phyloP scores from a whole-genome alignment of 1,284 basidiomycete genomes.

The Inonotus hispidus region DNA sequence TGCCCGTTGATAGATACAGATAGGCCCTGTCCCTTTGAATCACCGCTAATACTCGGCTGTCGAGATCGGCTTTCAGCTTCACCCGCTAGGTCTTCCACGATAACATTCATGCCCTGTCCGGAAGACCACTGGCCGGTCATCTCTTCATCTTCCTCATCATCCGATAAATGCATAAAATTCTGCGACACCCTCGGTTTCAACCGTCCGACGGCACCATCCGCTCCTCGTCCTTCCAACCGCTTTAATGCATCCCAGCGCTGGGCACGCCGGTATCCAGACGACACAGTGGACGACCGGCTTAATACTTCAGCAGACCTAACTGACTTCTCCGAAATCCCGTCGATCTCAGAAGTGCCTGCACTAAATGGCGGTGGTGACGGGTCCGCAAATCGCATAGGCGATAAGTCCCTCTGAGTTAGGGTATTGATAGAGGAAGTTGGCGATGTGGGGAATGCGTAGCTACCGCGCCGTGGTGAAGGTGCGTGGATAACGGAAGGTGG shows the following conservation, averaged over 20 bases:
- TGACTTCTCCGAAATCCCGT: slow-evolving; percentile 3
- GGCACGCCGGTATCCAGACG: slow-evolving; percentile 24
- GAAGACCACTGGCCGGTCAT: slow-evolving; percentile 19
- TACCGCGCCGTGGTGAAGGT: not conserved
- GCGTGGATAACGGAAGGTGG: not conserved
- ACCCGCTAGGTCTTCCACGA: slow-evolving; percentile 21
- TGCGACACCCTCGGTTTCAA: slow-evolving; percentile 21
- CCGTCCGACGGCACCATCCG: slow-evolving; percentile 20
- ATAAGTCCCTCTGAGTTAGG: slow-evolving; percentile 5
- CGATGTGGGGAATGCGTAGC: slow-evolving; percentile 10
- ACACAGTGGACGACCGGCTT: slow-evolving; percentile 23
- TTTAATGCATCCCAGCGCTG: slow-evolving; percentile 52
- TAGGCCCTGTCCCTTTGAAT: not conserved
- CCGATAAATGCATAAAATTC: slow-evolving; percentile 23
- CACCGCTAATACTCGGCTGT: slow-evolving; percentile 9
- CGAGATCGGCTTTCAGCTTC: slow-evolving; percentile 26
- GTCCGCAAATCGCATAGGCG: slow-evolving; percentile 16
- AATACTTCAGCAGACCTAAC: slow-evolving; percentile 6
- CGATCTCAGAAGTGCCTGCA: not conserved
- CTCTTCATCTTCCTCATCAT: slow-evolving; percentile 31
- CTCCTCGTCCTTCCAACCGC: slow-evolving; percentile 51
- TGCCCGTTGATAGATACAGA: slow-evolving; percentile 12
- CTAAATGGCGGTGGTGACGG: slow-evolving; percentile 18
- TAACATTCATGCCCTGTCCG: slow-evolving; percentile 7
- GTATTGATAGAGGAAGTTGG: slow-evolving; percentile 12